Evolutionary conservation across 2,329 filamentous ascomycete genomes (phyloP).

Genomic region (Teratosphaeria viscida): DNA sequence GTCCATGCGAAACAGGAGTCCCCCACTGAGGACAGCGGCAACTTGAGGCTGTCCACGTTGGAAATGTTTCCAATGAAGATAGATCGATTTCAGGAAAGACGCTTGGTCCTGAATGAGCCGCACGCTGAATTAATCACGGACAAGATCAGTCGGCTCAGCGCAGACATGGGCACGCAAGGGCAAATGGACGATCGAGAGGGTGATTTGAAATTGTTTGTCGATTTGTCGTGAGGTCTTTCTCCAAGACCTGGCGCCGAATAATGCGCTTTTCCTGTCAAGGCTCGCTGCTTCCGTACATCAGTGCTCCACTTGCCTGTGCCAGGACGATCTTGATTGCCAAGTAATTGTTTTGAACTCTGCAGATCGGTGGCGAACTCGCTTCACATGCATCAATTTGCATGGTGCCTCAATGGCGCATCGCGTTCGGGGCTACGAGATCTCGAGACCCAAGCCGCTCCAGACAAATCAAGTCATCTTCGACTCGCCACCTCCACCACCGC

Average conservation of each 20-base stretch:
- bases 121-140: conserved; percentile 26
- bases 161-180: conserved; percentile 21
- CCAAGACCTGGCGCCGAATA: not conserved
- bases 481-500: not conserved
- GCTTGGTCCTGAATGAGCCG: conserved; percentile 20
- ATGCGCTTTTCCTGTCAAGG: not conserved
- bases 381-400: not conserved
- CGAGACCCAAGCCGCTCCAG: conserved; percentile 1
- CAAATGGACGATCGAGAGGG: conserved; percentile 10
- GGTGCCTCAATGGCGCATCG: conserved; percentile 2
- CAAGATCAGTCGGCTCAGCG: conserved; percentile 21
- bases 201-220: not conserved
- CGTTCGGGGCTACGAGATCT: conserved; percentile 3
- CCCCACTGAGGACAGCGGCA: conserved; percentile 4
- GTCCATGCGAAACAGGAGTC: conserved; percentile 17
- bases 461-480: not conserved
- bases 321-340: not conserved
- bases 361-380: not conserved
- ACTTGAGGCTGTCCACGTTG: conserved; percentile 16
- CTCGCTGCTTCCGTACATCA: not conserved
- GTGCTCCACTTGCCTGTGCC: not conserved
- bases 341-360: not conserved
- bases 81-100: conserved; percentile 23
- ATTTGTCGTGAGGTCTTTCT: not conserved
- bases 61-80: conserved; percentile 30